phyloP scores from a whole-genome alignment of 2,329 filamentous ascomycete genomes.

The Mycocentrospora acerina region DNA sequence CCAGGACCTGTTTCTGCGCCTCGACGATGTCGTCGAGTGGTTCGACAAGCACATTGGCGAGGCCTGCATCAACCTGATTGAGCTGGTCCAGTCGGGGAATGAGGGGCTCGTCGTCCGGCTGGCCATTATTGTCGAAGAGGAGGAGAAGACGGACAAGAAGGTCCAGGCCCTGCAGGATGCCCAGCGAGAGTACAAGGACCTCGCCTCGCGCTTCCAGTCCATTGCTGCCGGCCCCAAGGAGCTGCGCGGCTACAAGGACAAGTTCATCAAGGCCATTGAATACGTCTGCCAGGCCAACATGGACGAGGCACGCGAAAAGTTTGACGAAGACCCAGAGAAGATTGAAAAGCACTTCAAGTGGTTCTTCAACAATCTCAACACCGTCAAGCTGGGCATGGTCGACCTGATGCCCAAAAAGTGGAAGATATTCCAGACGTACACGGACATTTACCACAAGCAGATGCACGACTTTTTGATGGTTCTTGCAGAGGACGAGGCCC shows the following conservation, averaged over 20 bases:
- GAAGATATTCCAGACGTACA: constrained; percentile 91
- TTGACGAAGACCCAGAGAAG: constrained; percentile 78
- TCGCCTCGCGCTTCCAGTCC: constrained; percentile 89
- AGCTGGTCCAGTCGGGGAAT: constrained; percentile 82
- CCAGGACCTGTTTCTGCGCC: constrained; percentile 81
- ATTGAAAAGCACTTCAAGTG: constrained; percentile 88
- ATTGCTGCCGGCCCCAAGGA: constrained; percentile 93
- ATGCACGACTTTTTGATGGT: constrained; percentile 93
- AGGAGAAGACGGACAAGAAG: constrained; percentile 94
- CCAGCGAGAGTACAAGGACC: constrained; percentile 91
- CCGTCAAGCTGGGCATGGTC: constrained; percentile 90
- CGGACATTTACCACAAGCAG: constrained; percentile 83
- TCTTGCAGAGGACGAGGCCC: constrained; percentile 79
- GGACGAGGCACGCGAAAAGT: constrained; percentile 68
- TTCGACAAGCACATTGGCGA: constrained; percentile 94
- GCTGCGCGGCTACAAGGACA: constrained; percentile 93
- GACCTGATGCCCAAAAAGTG: constrained; percentile 92
- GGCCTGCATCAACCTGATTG: constrained; percentile 86
- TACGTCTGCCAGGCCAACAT: constrained; percentile 74
- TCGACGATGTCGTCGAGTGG: constrained; percentile 87
- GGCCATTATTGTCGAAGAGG: constrained; percentile 88
- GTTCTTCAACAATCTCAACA: constrained; percentile 98
- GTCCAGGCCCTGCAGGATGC: constrained; percentile 91
- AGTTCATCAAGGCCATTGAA: constrained; percentile 81
- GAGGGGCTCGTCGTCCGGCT: constrained; percentile 87